A percentile compares a stretch with the other conserved stretches of the same genome.
phyloP scores from a whole-genome alignment of 495 filamentous ascomycete species.

The Aspergillus diversus region DNA sequence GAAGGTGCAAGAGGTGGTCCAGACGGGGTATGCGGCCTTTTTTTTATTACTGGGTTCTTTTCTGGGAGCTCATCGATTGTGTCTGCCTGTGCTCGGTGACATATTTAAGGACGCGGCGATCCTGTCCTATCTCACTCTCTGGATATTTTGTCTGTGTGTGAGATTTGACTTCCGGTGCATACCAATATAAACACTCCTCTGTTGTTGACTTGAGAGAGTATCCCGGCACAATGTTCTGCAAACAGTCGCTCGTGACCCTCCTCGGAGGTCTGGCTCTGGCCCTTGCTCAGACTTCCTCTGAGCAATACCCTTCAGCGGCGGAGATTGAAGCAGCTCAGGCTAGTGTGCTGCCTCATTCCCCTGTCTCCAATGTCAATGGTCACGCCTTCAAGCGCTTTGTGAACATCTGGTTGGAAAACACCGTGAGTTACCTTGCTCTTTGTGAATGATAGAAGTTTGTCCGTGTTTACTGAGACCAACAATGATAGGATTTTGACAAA shows the following conservation, averaged over 20 bases:
- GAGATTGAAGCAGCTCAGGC: slow-evolving; percentile 37
- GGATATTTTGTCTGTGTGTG: neutral
- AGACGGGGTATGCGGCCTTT: neutral
- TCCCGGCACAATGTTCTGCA: slow-evolving; percentile 24
- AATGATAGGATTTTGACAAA: slow-evolving; percentile 55
- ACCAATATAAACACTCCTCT: neutral
- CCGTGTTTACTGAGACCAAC: neutral
- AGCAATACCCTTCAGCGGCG: slow-evolving; percentile 30
- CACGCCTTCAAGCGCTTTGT: slow-evolving; percentile 68
- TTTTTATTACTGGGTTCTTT: neutral
- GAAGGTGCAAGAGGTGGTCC: neutral
- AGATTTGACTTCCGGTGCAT: neutral
- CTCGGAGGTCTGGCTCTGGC: slow-evolving; percentile 31
- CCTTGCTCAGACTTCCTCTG: slow-evolving; percentile 32
- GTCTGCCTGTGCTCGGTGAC: neutral
- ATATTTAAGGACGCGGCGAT: slow-evolving; percentile 16
- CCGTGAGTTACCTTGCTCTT: slow-evolving; percentile 42
- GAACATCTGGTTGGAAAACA: slow-evolving; percentile 75
- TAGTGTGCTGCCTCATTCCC: slow-evolving; percentile 41
- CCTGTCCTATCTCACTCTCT: slow-evolving; percentile 3
- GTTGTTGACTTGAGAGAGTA: neutral
- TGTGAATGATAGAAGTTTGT: no score
- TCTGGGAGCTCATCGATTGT: no score
- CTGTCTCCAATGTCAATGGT: slow-evolving; percentile 62
- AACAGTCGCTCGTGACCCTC: slow-evolving; percentile 25